phyloP scores from a whole-genome alignment of 1,284 basidiomycete genomes.

The Meira nashicola region DNA sequence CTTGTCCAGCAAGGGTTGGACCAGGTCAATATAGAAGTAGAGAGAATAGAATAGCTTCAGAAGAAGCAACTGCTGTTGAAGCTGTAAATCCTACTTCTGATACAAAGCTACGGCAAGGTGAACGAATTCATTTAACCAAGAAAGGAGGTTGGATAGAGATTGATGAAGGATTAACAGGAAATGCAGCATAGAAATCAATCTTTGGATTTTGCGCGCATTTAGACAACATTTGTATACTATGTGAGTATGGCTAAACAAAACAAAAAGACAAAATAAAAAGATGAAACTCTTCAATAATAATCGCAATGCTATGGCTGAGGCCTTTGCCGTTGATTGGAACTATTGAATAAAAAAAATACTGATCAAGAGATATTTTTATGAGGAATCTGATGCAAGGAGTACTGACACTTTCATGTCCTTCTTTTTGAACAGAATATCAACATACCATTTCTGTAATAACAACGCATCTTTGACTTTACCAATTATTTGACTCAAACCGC shows the following conservation, averaged over 20 bases:
- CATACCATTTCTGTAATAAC: too few species aligned
- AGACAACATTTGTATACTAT: too few species aligned
- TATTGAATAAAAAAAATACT: too few species aligned
- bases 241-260: too few species aligned
- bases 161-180: not conserved
- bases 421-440: too few species aligned
- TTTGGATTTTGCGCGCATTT: not conserved
- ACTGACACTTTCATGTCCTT: too few species aligned
- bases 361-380: too few species aligned
- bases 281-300: conserved; percentile 1
- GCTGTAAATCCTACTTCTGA: not conserved
- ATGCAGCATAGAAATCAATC: not conserved
- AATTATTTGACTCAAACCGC: too few species aligned
- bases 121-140: conserved; percentile 1
- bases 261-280: not conserved
- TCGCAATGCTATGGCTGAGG: conserved; percentile 14
- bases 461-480: too few species aligned
- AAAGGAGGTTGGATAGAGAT: conserved; percentile 11
- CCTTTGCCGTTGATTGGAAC: not conserved
- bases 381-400: too few species aligned
- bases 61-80: too few species aligned
- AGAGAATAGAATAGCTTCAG: not conserved
- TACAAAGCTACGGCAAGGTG: not conserved
- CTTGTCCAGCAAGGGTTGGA: conserved; percentile 4
- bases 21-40: not conserved